Base-by-base conservation (phyloP, 192 early-diverging fungal genomes). In the Dissophora ornata region DNA sequence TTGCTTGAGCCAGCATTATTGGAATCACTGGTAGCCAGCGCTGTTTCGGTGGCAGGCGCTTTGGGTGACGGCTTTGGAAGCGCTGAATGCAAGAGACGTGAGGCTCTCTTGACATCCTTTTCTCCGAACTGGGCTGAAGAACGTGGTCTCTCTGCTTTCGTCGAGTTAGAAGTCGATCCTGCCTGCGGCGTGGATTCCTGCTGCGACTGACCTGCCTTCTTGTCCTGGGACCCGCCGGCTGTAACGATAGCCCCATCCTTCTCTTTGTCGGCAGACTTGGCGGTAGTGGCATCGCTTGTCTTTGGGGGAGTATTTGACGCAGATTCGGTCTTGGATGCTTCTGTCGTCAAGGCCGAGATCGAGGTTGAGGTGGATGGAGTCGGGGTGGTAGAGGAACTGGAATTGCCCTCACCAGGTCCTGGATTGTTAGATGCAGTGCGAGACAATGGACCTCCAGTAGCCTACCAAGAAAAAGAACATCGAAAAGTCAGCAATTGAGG, bases 101-200 rank as follows among this genome's bases (percentile, higher is more conserved):
- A 77, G 2, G 64, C 73, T 26, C 73, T 32, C 59, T 67, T 77
- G 22, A 77, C 64, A 51, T 77, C 73, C 59, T 75, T 75, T 32
- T 75, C 71, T 25, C 71, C 71, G 61, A 75, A 75, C 29, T 77
- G 73, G 10, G 29, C 52, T 22, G 73, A 77, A 6, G 73, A 77
- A 30, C 73, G 62, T 16, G 73, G 64, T 53, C 58, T 40, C 7
- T 67, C 73, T 50, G 58, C 22, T 32, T 55, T 71, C 0, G 50
- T 33, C 11, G 52, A 34, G 10, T 16, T 15, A 22, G 48, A 22
- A 22, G 56, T 13, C 54, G 57, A 18, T 21, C 57, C 44, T 21
- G 50, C 3, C 18, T 40, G 28, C 10, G 42, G 8, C 16, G 52
- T 22, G 1, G 68, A 38, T 1, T 54, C 58, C 28, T 62, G 49